Base-by-base conservation (phyloP, 352 stramenopile species). In the Lagenidium giganteum region DNA sequence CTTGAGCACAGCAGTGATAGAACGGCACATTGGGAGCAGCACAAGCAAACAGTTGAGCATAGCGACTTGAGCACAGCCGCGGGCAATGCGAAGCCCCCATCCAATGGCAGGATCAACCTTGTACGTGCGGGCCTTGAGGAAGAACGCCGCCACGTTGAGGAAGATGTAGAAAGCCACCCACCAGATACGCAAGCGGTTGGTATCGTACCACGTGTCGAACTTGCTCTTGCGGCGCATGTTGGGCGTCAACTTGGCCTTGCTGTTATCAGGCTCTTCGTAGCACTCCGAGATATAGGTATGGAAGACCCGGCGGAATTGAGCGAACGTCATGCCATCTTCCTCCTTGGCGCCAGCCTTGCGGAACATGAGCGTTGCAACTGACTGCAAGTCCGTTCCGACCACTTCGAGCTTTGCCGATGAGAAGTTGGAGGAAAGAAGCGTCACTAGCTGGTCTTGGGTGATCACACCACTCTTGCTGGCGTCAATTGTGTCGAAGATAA, bases 401-500 rank as follows among this genome's bases (percentile, higher is more conserved):
- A 87, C 69, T 27, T 87, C 61, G 29, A 93, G 67, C 44, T 83
- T 81, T 28, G 79, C 79, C 13, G 44, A 55, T 12, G 80, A 70
- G 28, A 93, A 93, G 57, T 90, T 93, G 22, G 70, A 68, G 28
- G 72, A 64, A 6, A 93, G 47, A 26, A 93, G 57, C 43, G 73
- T 49, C 20, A 75, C 64, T 30, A 90, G 63, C 49, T 90, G 80
- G 21, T 74, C 62, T 42, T 73, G 53, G 5, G 73, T 76, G 35
- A 93, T 68, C 37, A 53, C 69, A 13, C 73, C 73, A 6, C 53
- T 49, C 27, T 66, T 62, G 37, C 80, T 60, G 0, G 60, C 55
- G 46, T 93, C 80, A 5, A 93, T 60, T 25, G 77, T 88, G 34
- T 93, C 77, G 32, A 93, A 93, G 46, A 93, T 93, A 48, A 90